Percentiles rank a stretch among this genome's conserved stretches.
Evolutionary conservation across 2,329 filamentous ascomycete genomes (phyloP).

Genomic region (Cryphonectria carpinicola): DNA sequence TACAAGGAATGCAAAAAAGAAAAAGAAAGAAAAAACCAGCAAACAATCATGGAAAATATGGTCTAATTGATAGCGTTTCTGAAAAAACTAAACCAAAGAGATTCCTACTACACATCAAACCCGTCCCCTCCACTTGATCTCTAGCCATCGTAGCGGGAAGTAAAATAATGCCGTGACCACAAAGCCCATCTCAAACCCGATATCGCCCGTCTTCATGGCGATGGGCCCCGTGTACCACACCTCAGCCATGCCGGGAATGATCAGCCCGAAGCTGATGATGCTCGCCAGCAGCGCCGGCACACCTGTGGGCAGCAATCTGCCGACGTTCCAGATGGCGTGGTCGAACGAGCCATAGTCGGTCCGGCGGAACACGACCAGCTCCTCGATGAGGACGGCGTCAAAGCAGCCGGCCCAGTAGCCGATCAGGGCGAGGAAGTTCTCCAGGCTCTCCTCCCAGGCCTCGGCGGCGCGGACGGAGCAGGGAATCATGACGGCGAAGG

Average conservation of each 20-base stretch:
- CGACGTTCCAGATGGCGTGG: slow-evolving; percentile 52
- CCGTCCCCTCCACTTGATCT: slow-evolving; percentile 41
- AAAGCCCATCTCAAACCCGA: slow-evolving; percentile 69
- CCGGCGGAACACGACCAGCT: slow-evolving; percentile 54
- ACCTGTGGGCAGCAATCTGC: slow-evolving; percentile 49
- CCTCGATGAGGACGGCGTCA: slow-evolving; percentile 52
- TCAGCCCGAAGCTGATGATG: slow-evolving; percentile 51
- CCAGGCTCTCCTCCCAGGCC: slow-evolving; percentile 60
- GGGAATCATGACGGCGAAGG: slow-evolving; percentile 63
- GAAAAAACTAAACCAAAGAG: background rate
- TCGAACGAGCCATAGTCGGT: slow-evolving; percentile 51
- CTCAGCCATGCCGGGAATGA: slow-evolving; percentile 64
- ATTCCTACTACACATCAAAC: slow-evolving; percentile 13
- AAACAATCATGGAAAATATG: background rate
- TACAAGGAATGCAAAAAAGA: background rate
- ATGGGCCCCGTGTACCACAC: slow-evolving; percentile 66
- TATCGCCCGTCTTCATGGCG: slow-evolving; percentile 62
- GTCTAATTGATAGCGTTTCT: too few relatives aligned
- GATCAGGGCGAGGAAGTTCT: slow-evolving; percentile 61
- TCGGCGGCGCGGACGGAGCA: slow-evolving; percentile 59
- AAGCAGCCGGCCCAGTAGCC: slow-evolving; percentile 63
- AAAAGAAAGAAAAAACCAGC: background rate
- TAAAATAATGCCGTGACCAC: slow-evolving; percentile 53
- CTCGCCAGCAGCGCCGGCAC: slow-evolving; percentile 52
- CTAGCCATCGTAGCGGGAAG: slow-evolving; percentile 50